Base-by-base conservation (phyloP, 2,329 filamentous ascomycete species). In the Ustulina deusta region DNA sequence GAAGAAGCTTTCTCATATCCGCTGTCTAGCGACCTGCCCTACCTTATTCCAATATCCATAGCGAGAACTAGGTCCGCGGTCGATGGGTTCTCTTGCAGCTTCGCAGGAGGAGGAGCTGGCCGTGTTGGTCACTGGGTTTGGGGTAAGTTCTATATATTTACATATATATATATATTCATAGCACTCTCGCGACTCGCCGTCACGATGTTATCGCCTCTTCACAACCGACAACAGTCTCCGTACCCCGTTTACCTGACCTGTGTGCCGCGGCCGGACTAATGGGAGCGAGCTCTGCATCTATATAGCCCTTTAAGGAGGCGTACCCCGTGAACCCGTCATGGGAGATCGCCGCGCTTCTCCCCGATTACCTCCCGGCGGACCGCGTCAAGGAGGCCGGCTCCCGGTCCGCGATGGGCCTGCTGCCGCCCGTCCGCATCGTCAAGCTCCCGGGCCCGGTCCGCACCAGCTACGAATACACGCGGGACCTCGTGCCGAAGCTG, bases 321-420 rank as follows among this genome's bases (percentile, higher is more conserved):
- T 90, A 90, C 75, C 87, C 89, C 32, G 82, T 90, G 67, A 97
- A 97, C 77, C 93, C 93, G 9, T 93, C 93, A 2, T 94, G 89
- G 86, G 87, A 94, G 76, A 94, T 97, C 76, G 89, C 91, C 56
- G 85, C 83, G 29, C 83, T 82, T 22, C 87, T 97, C n/a, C 90
- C 93, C 3, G 79, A 85, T 2, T 85, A 87, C 72, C 85, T 94
- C 5, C 86, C 89, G 2, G 80, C 84, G 0, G 78, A 83, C 15
- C 80, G 81, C 58, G 78, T 78, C 70, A 86, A 84, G 74, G 79
- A 81, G 69, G 72, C 75, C 63, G 70, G 6, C 27, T 15, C 5
- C 13, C 72, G 82, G 69, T 73, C 82, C 58, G 57, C 75, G 17
- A 27, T 65, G n/a, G 61, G 63, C 49, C 69, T 81, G 25, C 82